These are phyloP conservation scores for Dactylonectria estremocensis DNA, from an alignment of 2,329 filamentous ascomycete species.

Conservation along the genomic window DNA sequence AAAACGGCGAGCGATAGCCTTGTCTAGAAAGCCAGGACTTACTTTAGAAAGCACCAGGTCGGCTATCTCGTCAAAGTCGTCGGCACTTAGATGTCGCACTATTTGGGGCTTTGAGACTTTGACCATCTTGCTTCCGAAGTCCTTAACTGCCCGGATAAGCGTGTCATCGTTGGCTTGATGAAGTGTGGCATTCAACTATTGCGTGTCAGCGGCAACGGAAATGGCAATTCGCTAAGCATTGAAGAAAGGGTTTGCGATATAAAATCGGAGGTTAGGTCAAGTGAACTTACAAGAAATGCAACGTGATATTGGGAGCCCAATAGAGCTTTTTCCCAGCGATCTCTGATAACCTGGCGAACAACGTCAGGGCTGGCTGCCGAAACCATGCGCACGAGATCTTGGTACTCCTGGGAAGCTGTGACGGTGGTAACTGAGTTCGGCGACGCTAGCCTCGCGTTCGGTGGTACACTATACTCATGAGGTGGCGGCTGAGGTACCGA, in stretches of 20 bases:
- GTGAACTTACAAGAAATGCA: constrained; percentile 65
- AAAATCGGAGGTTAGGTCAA: not conserved
- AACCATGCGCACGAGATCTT: constrained; percentile 50
- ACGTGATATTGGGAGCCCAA: constrained; percentile 67
- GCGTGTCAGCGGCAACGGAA: constrained; percentile 43
- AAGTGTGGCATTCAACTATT: constrained; percentile 65
- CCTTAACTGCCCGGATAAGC: constrained; percentile 57
- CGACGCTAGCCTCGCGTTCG: not conserved
- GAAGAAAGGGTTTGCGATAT: constrained; percentile 14
- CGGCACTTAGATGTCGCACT: constrained; percentile 55
- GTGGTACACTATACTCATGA: not conserved
- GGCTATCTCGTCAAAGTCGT: constrained; percentile 63
- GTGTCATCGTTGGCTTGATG: constrained; percentile 59
- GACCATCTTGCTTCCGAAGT: constrained; percentile 64
- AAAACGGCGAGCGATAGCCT: constrained; percentile 66
- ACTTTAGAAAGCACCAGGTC: constrained; percentile 62
- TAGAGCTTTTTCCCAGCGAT: constrained; percentile 66
- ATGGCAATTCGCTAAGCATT: not conserved
- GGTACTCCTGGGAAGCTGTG: constrained; percentile 48
- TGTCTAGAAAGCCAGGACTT: constrained; percentile 67
- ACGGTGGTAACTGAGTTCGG: constrained; percentile 36
- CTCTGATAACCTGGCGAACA: constrained; percentile 65
- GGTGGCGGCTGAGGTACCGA: constrained; percentile 1
- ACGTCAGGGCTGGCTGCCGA: constrained; percentile 59
- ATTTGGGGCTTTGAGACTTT: constrained; percentile 59